Conservation (phyloP, 225 moss, liverwort and hornwort species). For the Marchantia paleacea region DNA sequence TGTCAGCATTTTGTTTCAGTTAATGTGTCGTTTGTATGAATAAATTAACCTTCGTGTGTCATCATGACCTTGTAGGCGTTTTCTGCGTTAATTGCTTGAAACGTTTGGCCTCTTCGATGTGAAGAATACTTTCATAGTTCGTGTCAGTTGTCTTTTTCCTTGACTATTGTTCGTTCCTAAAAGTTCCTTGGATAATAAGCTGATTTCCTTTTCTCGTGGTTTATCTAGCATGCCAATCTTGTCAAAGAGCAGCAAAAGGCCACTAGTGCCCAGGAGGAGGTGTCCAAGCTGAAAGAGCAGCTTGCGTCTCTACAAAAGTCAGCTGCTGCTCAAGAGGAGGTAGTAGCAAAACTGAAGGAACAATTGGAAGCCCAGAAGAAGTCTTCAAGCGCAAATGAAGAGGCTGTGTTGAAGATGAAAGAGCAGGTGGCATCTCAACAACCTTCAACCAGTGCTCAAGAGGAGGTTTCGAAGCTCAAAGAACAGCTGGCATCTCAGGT, state of each 20-base stretch:
- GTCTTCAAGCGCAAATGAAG: conserved; percentile 10
- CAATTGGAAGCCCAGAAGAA: conserved; percentile 10
- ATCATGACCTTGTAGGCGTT: not conserved
- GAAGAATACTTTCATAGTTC: too few relatives aligned
- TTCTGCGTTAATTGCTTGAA: too few relatives aligned
- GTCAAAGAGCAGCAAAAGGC: conserved; percentile 32
- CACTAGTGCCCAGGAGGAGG: conserved; percentile 30
- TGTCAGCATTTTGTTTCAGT: too few relatives aligned
- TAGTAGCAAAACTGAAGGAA: conserved; percentile 15
- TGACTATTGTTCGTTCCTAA: not conserved
- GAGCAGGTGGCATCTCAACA: conserved; percentile 4
- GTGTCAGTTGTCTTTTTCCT: not conserved
- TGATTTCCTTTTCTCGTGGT: not conserved
- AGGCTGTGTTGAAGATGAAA: conserved; percentile 5
- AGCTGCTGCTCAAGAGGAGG: conserved; percentile 9
- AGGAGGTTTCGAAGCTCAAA: conserved; percentile 35
- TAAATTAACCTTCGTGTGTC: too few relatives aligned
- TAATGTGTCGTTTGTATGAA: too few relatives aligned
- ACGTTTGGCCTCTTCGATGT: too few relatives aligned
- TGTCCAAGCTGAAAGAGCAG: conserved; percentile 20
- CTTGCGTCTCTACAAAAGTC: not conserved
- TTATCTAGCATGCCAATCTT: conserved; percentile 26
- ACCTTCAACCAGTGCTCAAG: conserved; percentile 4
- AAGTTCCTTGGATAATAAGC: not conserved
- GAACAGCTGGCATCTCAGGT: conserved; percentile 41